A percentile compares a stretch with the other conserved stretches of the same genome.
These are phyloP conservation scores for Podila horticola DNA, from an alignment of 192 early-diverging fungal genomes.

Conservation along the genomic window DNA sequence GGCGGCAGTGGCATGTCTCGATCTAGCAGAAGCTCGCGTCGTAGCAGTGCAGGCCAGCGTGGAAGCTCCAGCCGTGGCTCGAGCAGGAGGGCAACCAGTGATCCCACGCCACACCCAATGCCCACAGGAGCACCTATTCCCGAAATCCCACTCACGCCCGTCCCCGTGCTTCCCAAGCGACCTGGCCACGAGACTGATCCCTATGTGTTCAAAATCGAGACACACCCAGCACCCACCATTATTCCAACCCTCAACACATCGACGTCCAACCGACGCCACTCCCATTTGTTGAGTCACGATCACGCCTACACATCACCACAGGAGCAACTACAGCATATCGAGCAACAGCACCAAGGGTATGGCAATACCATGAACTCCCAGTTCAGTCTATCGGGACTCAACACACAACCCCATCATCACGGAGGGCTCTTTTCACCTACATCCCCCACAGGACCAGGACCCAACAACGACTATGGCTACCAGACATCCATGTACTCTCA, in stretches of 20 bases:
- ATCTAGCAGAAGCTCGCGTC: slow-evolving; percentile 26
- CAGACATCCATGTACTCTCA: slow-evolving; percentile 26
- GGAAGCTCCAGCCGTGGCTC: slow-evolving; percentile 6
- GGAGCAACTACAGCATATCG: slow-evolving; percentile 42
- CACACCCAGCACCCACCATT: slow-evolving; percentile 27
- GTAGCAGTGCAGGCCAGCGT: slow-evolving; percentile 43
- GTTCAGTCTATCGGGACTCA: slow-evolving; percentile 31
- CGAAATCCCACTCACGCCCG: slow-evolving; percentile 41
- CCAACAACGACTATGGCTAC: slow-evolving; percentile 32
- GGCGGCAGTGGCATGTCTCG: slow-evolving; percentile 7
- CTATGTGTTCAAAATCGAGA: slow-evolving; percentile 45
- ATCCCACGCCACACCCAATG: slow-evolving; percentile 39
- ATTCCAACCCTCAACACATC: slow-evolving; percentile 20
- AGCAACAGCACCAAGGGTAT: slow-evolving; percentile 38
- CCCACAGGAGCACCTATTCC: slow-evolving; percentile 12
- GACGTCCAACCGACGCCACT: slow-evolving; percentile 27
- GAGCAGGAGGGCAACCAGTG: slow-evolving; percentile 40
- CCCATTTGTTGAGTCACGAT: slow-evolving; percentile 42
- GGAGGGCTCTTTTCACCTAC: slow-evolving; percentile 35
- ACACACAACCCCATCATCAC: slow-evolving; percentile 37
- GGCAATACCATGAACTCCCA: slow-evolving; percentile 18
- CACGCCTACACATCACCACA: slow-evolving; percentile 37
- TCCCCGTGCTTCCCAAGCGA: slow-evolving; percentile 41
- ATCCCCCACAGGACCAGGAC: slow-evolving; percentile 29
- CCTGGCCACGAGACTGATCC: slow-evolving; percentile 42